Evolutionary conservation across 768 basidiomycete species (phyloP).

Genomic region (Tricholoma matsutake): DNA sequence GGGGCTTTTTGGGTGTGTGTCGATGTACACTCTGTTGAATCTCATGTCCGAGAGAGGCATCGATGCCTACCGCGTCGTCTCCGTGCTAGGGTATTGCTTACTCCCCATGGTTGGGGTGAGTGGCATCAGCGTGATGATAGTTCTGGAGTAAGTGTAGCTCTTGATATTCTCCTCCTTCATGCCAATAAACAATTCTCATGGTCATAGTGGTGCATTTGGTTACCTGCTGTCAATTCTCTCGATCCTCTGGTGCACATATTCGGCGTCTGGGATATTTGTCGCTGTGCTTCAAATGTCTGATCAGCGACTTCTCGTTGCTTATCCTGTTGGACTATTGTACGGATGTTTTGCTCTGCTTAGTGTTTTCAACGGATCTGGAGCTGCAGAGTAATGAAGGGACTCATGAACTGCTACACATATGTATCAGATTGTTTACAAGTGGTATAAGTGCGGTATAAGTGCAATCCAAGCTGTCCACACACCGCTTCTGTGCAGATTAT

Average conservation of each 20-base stretch:
- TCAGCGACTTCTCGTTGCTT: constrained; percentile 92
- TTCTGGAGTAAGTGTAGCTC: constrained; percentile 71
- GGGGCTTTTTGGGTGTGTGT: constrained; percentile 88
- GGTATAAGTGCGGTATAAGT: not conserved
- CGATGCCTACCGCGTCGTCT: constrained; percentile 92
- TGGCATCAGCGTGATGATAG: constrained; percentile 80
- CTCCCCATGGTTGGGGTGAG: constrained; percentile 96
- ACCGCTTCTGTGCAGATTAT: not conserved
- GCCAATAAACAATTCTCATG: constrained; percentile 4
- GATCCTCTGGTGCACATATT: constrained; percentile 95
- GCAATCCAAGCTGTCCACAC: not conserved
- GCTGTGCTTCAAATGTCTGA: constrained; percentile 94
- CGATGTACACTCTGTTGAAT: constrained; percentile 93
- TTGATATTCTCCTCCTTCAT: constrained; percentile 2
- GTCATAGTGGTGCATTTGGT: constrained; percentile 71
- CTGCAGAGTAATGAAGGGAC: constrained; percentile 21
- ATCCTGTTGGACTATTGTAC: constrained; percentile 91
- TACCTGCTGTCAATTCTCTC: constrained; percentile 80
- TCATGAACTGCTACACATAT: not conserved
- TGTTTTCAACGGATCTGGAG: constrained; percentile 64
- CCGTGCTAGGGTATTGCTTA: constrained; percentile 94
- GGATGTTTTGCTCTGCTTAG: constrained; percentile 93
- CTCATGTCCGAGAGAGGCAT: constrained; percentile 95
- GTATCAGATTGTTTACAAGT: not conserved
- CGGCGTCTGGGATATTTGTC: constrained; percentile 94